A percentile compares a stretch with the other conserved stretches of the same genome.
Conservation (phyloP, 805 yeast species). For the Candida easanensis region DNA sequence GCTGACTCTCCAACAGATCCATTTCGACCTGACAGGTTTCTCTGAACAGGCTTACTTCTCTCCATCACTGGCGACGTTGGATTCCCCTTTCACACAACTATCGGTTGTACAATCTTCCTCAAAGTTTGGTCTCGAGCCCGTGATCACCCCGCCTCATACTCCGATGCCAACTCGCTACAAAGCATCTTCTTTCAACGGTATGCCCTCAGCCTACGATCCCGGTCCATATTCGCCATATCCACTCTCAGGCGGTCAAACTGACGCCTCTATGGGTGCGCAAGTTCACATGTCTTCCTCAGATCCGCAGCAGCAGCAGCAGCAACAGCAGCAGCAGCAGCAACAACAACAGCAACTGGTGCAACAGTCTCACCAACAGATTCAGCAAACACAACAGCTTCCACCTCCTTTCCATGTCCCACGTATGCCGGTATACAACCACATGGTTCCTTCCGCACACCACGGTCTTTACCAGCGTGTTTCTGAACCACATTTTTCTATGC, state of each 20-base stretch:
- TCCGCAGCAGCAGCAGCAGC: conserved; percentile 7
- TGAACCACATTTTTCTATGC: conserved; percentile 9
- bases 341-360: neutral
- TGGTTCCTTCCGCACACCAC: neutral
- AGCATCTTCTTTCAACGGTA: conserved; percentile 14
- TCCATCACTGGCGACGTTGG: too few species aligned
- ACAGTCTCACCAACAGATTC: neutral
- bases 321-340: conserved; percentile 4
- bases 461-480: conserved; percentile 7
- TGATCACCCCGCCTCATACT: neutral
- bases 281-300: neutral
- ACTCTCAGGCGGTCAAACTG: neutral
- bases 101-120: too few species aligned
- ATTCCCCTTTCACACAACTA: too few species aligned
- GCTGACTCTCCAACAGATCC: too few species aligned
- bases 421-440: neutral
- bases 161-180: conserved; percentile 10
- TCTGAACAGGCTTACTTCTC: too few species aligned
- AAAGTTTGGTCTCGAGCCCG: too few species aligned
- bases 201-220: conserved; percentile 2
- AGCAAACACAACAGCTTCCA: neutral
- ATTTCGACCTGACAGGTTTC: too few species aligned
- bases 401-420: neutral
- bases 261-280: neutral
- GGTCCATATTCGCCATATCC: neutral